A percentile compares a stretch with the other conserved stretches of the same genome.
These are phyloP conservation scores for Haplosporangium sp. DNA, from an alignment of 371 early-diverging fungal species.

Conservation along the genomic window DNA sequence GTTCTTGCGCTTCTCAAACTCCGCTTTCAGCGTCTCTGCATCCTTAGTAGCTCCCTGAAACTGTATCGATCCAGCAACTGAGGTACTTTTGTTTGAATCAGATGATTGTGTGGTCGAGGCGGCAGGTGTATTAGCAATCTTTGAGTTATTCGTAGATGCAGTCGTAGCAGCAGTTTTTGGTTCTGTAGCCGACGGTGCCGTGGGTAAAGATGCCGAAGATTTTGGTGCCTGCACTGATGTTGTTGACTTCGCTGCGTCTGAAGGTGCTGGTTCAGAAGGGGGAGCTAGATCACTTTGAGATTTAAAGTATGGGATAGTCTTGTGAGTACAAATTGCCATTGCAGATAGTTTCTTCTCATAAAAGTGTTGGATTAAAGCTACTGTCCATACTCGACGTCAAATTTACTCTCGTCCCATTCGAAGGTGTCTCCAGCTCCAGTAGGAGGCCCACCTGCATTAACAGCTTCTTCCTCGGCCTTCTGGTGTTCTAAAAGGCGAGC, in stretches of 20 bases:
- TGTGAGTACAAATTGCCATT: no score
- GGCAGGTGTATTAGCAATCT: background rate
- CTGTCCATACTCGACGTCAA: slow-evolving; percentile 36
- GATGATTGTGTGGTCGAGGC: slow-evolving; percentile 11
- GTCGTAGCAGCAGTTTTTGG: background rate
- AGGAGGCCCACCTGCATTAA: slow-evolving; percentile 45
- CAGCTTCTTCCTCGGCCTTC: slow-evolving; percentile 63
- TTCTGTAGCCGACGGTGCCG: background rate
- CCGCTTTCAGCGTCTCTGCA: slow-evolving; percentile 38
- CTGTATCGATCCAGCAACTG: slow-evolving; percentile 11
- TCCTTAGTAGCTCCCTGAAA: slow-evolving; percentile 26
- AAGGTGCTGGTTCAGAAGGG: slow-evolving; percentile 21
- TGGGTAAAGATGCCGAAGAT: background rate
- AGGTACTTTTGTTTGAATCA: background rate
- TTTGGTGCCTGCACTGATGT: background rate
- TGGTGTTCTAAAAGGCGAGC: slow-evolving; percentile 71
- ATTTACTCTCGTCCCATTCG: slow-evolving; percentile 49
- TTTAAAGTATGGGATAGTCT: background rate
- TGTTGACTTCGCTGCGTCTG: background rate
- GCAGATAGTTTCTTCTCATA: background rate
- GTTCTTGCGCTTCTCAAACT: slow-evolving; percentile 55
- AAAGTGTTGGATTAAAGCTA: background rate
- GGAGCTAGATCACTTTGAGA: slow-evolving; percentile 41
- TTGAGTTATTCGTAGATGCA: slow-evolving; percentile 1
- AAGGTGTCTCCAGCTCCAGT: slow-evolving; percentile 43